Conservation (phyloP, 352 stramenopile genomes). For the Globisporangium mamillatum region DNA sequence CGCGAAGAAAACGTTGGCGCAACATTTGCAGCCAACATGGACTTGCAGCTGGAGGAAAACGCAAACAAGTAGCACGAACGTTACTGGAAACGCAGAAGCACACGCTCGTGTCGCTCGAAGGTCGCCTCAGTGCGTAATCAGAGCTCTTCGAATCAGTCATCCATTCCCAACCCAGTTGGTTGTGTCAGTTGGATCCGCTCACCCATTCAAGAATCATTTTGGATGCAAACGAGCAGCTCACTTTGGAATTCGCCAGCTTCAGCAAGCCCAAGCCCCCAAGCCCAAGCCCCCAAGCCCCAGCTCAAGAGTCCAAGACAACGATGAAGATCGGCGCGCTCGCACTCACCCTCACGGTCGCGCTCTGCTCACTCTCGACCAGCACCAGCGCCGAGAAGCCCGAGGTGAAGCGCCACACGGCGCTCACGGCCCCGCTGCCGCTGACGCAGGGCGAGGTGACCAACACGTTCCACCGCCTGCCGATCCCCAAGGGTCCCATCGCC, state of each 20-base stretch:
- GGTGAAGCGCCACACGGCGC: constrained; percentile 60
- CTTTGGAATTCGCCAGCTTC: constrained; percentile 2
- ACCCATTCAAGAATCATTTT: neutral
- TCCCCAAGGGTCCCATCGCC: constrained; percentile 75
- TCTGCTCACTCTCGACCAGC: neutral
- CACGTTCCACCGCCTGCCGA: constrained; percentile 64
- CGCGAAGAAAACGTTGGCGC: neutral
- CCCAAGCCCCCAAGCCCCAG: neutral
- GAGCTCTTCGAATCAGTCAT: neutral
- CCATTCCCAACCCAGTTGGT: neutral
- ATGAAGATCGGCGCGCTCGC: constrained; percentile 14
- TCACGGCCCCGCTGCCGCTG: constrained; percentile 58
- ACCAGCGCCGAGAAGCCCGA: constrained; percentile 21
- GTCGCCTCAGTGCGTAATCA: constrained; percentile 5
- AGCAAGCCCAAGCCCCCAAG: no score
- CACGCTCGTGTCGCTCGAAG: neutral
- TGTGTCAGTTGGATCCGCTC: neutral
- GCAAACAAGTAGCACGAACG: neutral
- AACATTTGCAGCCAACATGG: neutral
- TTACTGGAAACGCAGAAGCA: neutral
- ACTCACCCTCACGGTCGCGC: neutral
- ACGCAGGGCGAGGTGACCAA: constrained; percentile 76
- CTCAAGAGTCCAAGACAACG: neutral
- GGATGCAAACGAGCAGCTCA: neutral
- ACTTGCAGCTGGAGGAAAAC: neutral